phyloP scores from a whole-genome alignment of 2,329 filamentous ascomycete genomes.

The Venturia pyrina region DNA sequence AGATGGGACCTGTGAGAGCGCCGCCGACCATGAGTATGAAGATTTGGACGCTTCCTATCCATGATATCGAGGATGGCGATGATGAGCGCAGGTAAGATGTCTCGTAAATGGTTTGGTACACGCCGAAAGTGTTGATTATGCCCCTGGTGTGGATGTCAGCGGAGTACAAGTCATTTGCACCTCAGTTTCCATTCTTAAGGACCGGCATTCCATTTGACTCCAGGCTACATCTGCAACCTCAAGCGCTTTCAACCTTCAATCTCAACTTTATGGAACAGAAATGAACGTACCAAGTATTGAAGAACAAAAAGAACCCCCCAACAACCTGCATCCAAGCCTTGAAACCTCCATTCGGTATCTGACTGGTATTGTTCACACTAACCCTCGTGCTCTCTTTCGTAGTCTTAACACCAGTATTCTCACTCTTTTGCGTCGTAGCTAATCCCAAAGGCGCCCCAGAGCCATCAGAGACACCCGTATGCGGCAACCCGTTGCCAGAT shows the following conservation, averaged over 20 bases:
- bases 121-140: constrained; percentile 38
- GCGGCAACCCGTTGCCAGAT: background rate
- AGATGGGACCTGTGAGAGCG: constrained; percentile 37
- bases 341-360: constrained; percentile 37
- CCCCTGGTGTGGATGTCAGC: constrained; percentile 20
- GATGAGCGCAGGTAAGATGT: constrained; percentile 28
- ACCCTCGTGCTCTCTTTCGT: constrained; percentile 3
- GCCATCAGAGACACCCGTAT: background rate
- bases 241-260: background rate
- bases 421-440: background rate
- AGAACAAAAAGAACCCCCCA: constrained; percentile 38
- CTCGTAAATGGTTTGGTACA: constrained; percentile 40
- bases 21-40: constrained; percentile 38
- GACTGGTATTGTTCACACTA: constrained; percentile 29
- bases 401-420: background rate
- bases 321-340: constrained; percentile 39
- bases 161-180: background rate
- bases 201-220: too few species aligned
- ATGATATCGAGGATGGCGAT: constrained; percentile 35
- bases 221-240: background rate
- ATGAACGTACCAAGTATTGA: constrained; percentile 34
- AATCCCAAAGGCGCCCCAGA: background rate
- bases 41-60: constrained; percentile 40
- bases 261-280: background rate
- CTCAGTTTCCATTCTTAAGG: background rate